Percentiles rank a stretch among this genome's conserved stretches.
Conservation (phyloP, 768 basidiomycete genomes). For the Podaxis sp. region DNA sequence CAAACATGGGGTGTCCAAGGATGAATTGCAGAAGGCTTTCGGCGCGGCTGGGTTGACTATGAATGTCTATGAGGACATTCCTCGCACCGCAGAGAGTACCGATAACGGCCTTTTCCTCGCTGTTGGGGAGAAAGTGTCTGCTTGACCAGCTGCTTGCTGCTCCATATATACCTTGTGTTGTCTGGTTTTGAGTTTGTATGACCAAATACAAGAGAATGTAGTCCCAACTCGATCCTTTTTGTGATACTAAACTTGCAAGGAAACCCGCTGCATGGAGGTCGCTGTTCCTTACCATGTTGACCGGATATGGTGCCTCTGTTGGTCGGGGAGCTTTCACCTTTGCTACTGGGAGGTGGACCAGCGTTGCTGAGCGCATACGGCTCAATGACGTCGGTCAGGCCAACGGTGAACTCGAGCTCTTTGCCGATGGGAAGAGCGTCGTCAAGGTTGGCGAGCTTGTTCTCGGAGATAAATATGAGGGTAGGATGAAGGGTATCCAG, state of each 20-base stretch:
- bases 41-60: slow-evolving; percentile 47
- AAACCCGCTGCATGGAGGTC: too few species aligned
- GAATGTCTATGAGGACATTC: slow-evolving; percentile 33
- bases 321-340: slow-evolving; percentile 68
- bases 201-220: background rate
- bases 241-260: too few species aligned
- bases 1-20: slow-evolving; percentile 28
- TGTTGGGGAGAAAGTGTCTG: slow-evolving; percentile 34
- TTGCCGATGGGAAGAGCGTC: slow-evolving; percentile 60
- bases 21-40: slow-evolving; percentile 45
- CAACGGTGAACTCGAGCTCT: slow-evolving; percentile 72
- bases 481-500: slow-evolving; percentile 61
- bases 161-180: background rate
- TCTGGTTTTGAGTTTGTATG: background rate
- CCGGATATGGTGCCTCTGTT: slow-evolving; percentile 55
- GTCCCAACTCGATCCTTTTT: background rate
- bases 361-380: slow-evolving; percentile 64
- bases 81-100: slow-evolving; percentile 27
- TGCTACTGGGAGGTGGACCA: slow-evolving; percentile 59
- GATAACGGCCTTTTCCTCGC: slow-evolving; percentile 52
- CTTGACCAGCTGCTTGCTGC: background rate
- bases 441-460: slow-evolving; percentile 53
- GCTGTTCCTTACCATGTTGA: too few species aligned
- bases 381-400: slow-evolving; percentile 67
- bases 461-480: slow-evolving; percentile 41